Base-by-base conservation (phyloP, 495 filamentous ascomycete species). In the Talaromyces proteolyticus region DNA sequence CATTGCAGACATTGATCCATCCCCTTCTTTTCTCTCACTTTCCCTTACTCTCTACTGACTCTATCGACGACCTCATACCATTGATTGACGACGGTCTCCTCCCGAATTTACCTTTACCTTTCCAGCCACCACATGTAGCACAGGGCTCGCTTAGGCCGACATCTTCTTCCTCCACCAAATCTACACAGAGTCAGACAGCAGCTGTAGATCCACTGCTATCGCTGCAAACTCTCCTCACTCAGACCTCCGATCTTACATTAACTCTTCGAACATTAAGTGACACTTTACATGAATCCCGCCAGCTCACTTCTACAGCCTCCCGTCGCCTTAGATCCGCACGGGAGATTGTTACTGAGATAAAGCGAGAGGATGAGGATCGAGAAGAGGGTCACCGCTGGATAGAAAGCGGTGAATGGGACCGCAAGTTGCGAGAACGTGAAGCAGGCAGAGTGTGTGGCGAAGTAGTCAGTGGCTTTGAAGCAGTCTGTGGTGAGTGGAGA, bases 401-500 rank as follows among this genome's bases (percentile, higher is more conserved):
- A 49, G 82, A 85, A 49, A 75, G 73, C 17, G 88, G 87, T 6
- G 82, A 87, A 53, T 96, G 92, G 90, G 80, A 87, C 38, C 81
- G 84, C 50, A 78, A 85, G 49, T 65, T 95, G 26, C 70, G 68
- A 49, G 81, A 79, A 36, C 78, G 93, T 29, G 88, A 94, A 64
- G 91, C 89, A 53, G 88, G 82, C 20, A 71, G 73, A 39, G 85
- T 86, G 37, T 96, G 87, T 72, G 75, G 80, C 2, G 90, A 92
- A 53, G 90, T 98, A 18, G 83, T 95, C 12, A 87, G 84, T 25
- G 93, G 91, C 7, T 97, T 97, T 64, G 93, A 95, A 66, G 81
- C 85, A 52, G 81, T 91, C 0, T 95, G 89, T 65, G 82, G 74
- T 7, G 74, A 76, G 53, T 81, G 79, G 75, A 77, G 78, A 49